Conservation (phyloP, 352 stramenopile genomes). For the Pythium aquatile region DNA sequence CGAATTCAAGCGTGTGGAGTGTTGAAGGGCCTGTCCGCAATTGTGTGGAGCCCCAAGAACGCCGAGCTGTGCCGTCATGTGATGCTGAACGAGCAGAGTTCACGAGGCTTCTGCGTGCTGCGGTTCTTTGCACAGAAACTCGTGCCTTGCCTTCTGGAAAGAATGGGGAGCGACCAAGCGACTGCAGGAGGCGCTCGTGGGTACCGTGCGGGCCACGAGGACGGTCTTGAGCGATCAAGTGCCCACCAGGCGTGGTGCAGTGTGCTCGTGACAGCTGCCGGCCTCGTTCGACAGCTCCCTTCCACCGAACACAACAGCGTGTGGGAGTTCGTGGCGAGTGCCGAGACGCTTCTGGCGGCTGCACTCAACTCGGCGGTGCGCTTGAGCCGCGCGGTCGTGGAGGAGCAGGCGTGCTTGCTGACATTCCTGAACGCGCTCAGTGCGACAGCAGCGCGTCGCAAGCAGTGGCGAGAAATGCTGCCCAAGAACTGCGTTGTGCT, state of each 20-base stretch:
- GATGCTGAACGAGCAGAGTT: slow-evolving; percentile 28
- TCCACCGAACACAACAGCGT: slow-evolving; percentile 20
- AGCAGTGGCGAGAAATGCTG: slow-evolving; percentile 59
- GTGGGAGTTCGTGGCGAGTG: slow-evolving; percentile 59
- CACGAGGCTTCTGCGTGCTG: slow-evolving; percentile 30
- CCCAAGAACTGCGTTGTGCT: slow-evolving; percentile 49
- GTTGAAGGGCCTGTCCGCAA: slow-evolving; percentile 40
- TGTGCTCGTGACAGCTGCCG: slow-evolving; percentile 34
- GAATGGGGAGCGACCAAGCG: slow-evolving; percentile 41
- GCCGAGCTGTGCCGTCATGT: slow-evolving; percentile 49
- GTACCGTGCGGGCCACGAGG: slow-evolving; percentile 29
- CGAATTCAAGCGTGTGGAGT: slow-evolving; percentile 46
- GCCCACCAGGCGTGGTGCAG: slow-evolving; percentile 64
- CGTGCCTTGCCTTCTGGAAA: slow-evolving; percentile 38
- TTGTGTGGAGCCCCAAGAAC: slow-evolving; percentile 58
- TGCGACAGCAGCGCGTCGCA: slow-evolving; percentile 23
- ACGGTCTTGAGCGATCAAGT: slow-evolving; percentile 31
- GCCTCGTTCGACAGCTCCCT: slow-evolving; percentile 16
- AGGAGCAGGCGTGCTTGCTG: slow-evolving; percentile 47
- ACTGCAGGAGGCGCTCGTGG: slow-evolving; percentile 29
- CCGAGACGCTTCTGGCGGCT: slow-evolving; percentile 42
- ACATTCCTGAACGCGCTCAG: slow-evolving; percentile 52
- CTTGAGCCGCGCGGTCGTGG: slow-evolving; percentile 43
- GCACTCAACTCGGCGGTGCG: slow-evolving; percentile 34
- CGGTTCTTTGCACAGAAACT: slow-evolving; percentile 52